phyloP scores from a whole-genome alignment of 495 filamentous ascomycete species.

The Cudoniella acicularis region DNA sequence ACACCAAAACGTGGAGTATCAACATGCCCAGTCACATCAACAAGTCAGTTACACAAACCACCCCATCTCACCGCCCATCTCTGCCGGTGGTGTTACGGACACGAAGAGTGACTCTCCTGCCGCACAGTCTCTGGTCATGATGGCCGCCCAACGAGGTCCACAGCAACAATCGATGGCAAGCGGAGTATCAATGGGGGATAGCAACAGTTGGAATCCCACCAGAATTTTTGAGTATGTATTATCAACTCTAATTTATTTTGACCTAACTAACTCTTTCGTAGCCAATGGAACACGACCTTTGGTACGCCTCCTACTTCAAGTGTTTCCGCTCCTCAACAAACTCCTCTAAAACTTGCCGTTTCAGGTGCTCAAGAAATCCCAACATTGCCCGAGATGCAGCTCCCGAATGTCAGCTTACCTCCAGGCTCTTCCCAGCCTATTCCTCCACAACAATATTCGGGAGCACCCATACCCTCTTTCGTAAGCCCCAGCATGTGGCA shows the following conservation, averaged over 20 bases:
- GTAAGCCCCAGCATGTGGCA: conserved; percentile 97
- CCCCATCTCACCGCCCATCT: conserved; percentile 81
- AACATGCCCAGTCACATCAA: conserved; percentile 44
- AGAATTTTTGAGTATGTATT: conserved; percentile 85
- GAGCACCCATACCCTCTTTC: conserved; percentile 55
- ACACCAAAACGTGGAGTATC: conserved; percentile 37
- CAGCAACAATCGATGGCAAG: conserved; percentile 39
- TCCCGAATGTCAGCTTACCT: conserved; percentile 12
- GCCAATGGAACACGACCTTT: conserved; percentile 91
- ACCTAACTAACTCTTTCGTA: conserved; percentile 36
- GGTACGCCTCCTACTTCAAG: conserved; percentile 55
- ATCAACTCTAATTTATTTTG: not conserved
- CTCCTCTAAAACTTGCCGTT: conserved; percentile 33
- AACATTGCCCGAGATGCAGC: conserved; percentile 43
- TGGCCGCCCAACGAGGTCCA: conserved; percentile 53
- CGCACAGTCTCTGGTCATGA: conserved; percentile 73
- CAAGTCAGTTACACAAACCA: conserved; percentile 72
- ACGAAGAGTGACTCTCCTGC: conserved; percentile 77
- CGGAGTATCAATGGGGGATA: conserved; percentile 60
- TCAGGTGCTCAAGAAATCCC: conserved; percentile 49
- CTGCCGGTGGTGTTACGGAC: conserved; percentile 63
- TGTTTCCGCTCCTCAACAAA: conserved; percentile 20
- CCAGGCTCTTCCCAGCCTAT: conserved; percentile 48
- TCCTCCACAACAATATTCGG: conserved; percentile 50
- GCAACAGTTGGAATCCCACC: conserved; percentile 82